Percentiles rank a stretch among this genome's conserved stretches.
Evolutionary conservation across 306 rosid species (phyloP).

Genomic region (Vicia villosa): DNA sequence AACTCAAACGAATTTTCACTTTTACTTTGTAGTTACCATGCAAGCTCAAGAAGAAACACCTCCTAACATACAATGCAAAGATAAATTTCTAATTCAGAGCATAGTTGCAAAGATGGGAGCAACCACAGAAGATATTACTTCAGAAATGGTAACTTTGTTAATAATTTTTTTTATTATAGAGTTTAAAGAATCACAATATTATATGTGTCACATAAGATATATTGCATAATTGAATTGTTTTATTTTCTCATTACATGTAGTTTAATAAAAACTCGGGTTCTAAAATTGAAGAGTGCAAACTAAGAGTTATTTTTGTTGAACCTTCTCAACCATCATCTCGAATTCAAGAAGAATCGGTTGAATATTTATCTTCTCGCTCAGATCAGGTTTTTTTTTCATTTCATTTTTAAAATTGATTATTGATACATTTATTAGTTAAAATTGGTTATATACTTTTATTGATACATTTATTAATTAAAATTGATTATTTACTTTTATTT

Average conservation of each 20-base stretch:
- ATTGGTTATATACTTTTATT: too few species aligned
- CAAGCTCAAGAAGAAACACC: not conserved
- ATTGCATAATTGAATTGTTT: conserved; percentile 26
- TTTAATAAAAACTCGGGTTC: conserved; percentile 71
- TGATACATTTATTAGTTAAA: too few species aligned
- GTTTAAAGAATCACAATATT: not conserved
- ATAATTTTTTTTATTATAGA: not conserved
- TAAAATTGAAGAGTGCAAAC: conserved; percentile 69
- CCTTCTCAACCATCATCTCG: conserved; percentile 81
- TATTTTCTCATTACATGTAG: conserved; percentile 42
- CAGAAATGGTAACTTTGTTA: conserved; percentile 58
- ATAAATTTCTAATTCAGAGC: conserved; percentile 86
- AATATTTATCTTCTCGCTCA: too few species aligned
- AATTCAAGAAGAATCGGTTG: conserved; percentile 72
- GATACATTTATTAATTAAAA: too few species aligned
- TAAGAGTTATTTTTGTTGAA: conserved; percentile 75
- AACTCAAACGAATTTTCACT: not conserved
- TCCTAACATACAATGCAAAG: not conserved
- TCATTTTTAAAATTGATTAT: too few species aligned
- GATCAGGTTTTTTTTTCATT: too few species aligned
- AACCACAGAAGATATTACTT: conserved; percentile 55
- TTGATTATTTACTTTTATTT: too few species aligned
- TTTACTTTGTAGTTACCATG: conserved; percentile 46
- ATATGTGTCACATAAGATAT: not conserved
- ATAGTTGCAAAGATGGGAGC: conserved; percentile 55